These are phyloP conservation scores for Neocallimastix lanati DNA, from an alignment of 192 early-diverging fungal genomes.

Conservation along the genomic window DNA sequence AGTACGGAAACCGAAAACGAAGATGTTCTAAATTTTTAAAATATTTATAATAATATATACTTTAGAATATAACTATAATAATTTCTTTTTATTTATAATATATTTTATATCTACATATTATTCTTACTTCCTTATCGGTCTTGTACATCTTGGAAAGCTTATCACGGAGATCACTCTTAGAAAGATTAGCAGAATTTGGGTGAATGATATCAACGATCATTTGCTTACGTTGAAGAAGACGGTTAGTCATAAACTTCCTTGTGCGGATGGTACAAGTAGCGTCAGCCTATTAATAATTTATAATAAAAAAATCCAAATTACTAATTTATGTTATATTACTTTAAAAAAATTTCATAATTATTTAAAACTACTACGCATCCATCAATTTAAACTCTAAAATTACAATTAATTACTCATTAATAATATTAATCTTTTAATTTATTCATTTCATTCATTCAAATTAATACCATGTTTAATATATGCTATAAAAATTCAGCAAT, in stretches of 20 bases:
- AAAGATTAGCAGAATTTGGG: constrained; percentile 79
- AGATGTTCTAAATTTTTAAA: constrained; percentile 42
- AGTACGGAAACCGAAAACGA: constrained; percentile 89
- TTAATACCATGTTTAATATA: neutral
- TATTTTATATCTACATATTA: too few species aligned
- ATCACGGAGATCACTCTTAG: constrained; percentile 81
- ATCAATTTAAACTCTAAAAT: neutral
- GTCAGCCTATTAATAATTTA: constrained; percentile 38
- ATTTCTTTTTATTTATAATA: too few species aligned
- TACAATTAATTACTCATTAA: too few species aligned
- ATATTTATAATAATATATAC: too few species aligned
- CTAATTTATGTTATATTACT: too few species aligned
- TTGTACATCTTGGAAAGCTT: constrained; percentile 93
- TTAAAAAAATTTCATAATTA: too few species aligned
- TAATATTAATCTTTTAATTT: too few species aligned
- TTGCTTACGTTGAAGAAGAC: constrained; percentile 89
- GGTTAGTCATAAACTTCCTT: constrained; percentile 98
- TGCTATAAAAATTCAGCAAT: neutral
- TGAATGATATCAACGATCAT: constrained; percentile 93
- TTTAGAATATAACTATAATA: too few species aligned
- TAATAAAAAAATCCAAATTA: too few species aligned
- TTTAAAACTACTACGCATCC: neutral
- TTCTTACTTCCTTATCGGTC: constrained; percentile 50
- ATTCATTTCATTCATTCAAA: neutral
- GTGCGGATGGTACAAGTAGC: constrained; percentile 85